Evolutionary conservation across 176 grass and related monocot genomes (phyloP), one percentile per base, ranked within the genome.

Genomic region (Aegilops bicornis): DNA sequence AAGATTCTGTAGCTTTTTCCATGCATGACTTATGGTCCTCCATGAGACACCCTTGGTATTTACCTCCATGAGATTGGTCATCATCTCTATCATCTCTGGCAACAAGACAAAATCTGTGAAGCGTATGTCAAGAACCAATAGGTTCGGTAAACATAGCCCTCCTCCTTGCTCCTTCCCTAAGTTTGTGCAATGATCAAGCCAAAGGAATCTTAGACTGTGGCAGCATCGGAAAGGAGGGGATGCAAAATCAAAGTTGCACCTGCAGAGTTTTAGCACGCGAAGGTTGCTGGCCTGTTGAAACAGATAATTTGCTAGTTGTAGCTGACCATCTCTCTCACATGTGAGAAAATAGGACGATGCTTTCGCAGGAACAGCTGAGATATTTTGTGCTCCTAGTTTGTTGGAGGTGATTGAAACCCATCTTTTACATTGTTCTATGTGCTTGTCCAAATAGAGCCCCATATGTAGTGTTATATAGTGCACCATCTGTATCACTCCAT

Each of bases 41-140:
- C 74, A 77, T 52, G 74, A 77, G 47, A 77, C 29, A 7, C 48
- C 74, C 74, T 58, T 50, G 20, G 29, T 54, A 54, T 77, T 77
- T 58, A 77, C 17, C 29, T 77, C 74, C 47, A 17, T 77, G 8
- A 77, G 74, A 22, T 77, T 32, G 3, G 8, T 58, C 48, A 58
- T 58, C 29, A 14, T 16, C 9, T 77, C 48, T 33, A 20, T 10
- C 29, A 58, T 31, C 2, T 35, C 29, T 19, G 8, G 1, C 30
- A 58, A 3, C 1, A 56, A 7, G 1, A 58, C 42, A 15, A 33
- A 77, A 20, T 58, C 8, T 7, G 17, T 77, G 16, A 32, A 77
- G 20, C 74, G 10, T 58, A 77, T 12, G 16, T 77, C 45, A 58
- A 77, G 29, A 17, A 77, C 74, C 48, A 52, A 35, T 8, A 77